phyloP scores from a whole-genome alignment of 1,284 basidiomycete genomes.

The Sphaerobolus stellatus region DNA sequence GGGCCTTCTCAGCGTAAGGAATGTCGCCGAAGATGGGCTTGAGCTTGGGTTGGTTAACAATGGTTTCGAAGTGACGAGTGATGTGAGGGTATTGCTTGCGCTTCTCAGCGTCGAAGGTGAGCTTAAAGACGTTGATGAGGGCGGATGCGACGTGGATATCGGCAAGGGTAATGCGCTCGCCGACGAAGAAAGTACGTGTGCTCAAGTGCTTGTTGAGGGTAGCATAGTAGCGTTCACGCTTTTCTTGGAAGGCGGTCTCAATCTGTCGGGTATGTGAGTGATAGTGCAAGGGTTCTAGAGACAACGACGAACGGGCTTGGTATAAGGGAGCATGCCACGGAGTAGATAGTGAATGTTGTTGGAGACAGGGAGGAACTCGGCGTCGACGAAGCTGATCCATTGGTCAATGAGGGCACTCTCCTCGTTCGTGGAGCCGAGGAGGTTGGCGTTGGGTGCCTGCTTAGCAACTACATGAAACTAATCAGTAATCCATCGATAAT shows the following conservation, averaged over 20 bases:
- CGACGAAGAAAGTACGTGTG: conserved; percentile 86
- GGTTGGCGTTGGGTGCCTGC: conserved; percentile 64
- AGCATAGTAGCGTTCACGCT: conserved; percentile 53
- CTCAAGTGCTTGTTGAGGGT: conserved; percentile 76
- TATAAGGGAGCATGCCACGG: conserved; percentile 28
- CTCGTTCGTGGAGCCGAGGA: conserved; percentile 56
- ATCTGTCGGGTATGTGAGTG: conserved; percentile 39
- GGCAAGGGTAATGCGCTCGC: conserved; percentile 92
- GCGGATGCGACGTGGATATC: conserved; percentile 73
- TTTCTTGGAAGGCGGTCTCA: conserved; percentile 54
- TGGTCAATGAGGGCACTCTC: conserved; percentile 65
- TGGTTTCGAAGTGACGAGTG: conserved; percentile 80
- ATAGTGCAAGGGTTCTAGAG: not conserved
- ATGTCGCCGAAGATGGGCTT: conserved; percentile 64
- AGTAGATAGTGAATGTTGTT: conserved; percentile 27
- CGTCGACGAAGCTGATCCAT: conserved; percentile 65
- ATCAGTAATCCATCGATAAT: conserved; percentile 1
- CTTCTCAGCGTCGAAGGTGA: conserved; percentile 62
- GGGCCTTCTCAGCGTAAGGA: conserved; percentile 68
- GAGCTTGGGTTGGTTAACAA: conserved; percentile 80
- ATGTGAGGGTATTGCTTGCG: conserved; percentile 75
- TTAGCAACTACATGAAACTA: conserved; percentile 57
- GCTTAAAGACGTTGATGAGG: conserved; percentile 48
- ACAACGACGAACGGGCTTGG: conserved; percentile 29
- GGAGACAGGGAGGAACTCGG: conserved; percentile 44